Base-by-base conservation (phyloP, 179 eudicot genomes). In the Dionaea muscipula region DNA sequence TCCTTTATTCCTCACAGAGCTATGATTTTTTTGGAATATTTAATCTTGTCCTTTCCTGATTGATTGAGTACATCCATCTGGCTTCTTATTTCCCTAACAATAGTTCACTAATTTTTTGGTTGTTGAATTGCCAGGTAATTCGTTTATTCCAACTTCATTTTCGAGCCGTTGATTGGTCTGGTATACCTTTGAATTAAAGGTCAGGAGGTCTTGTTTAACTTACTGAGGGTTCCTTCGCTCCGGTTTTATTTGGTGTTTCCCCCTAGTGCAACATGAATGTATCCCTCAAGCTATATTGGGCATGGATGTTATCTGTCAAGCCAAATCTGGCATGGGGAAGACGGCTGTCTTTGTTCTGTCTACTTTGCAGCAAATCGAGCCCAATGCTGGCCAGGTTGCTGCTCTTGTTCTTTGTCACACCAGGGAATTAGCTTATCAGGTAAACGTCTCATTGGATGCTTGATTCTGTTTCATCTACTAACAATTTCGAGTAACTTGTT, bases 231-330 rank as follows among this genome's bases (percentile, higher is more conserved):
- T 82, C 78, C 68, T 78, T 80, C 77, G 78, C 79, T 55, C 80
- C 76, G 59, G 67, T 79, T 85, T 81, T 71, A 40, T 88, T 85
- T 82, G 79, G 78, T 77, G 72, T 83, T 82, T 83, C 84, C 70
- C 63, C 84, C 64, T 83, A 90, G 97, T 90, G 62, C 97, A 90
- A 90, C 97, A 90, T 52, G 97, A 90, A 72, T 90, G 97, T 68
- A 90, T 90, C 57, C 97, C 97, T 60, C 97, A 90, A 78, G 97
- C 97, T 60, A 90, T 83, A 22, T 70, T 90, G 73, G 97, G 97
- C 55, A 90, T 90, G 97, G 97, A 90, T 77, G 97, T 90, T 67
- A 84, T 90, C 46, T 90, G 97, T 70, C 97, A 90, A 86, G 97
- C 97, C 52, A 90, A 90, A 63, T 90, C 97, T 48, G 97, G 97